Evolutionary conservation across 306 rosid genomes (phyloP).

Genomic region (Trifolium fragiferum): DNA sequence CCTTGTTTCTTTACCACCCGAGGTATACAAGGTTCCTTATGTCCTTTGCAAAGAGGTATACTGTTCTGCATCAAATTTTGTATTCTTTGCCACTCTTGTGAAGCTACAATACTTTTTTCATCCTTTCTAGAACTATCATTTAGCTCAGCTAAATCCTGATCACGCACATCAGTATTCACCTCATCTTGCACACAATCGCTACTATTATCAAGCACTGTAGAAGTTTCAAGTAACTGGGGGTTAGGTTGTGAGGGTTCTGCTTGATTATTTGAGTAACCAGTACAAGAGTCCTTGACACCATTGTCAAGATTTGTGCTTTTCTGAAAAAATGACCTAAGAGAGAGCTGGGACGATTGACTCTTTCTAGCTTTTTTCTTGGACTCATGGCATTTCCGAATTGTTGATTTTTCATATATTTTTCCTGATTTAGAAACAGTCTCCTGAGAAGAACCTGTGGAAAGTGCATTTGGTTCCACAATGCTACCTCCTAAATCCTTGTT

Average conservation of each 20-base stretch:
- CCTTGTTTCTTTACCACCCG: slow-evolving; percentile 93
- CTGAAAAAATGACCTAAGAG: slow-evolving; percentile 75
- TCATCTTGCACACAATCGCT: slow-evolving; percentile 44
- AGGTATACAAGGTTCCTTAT: slow-evolving; percentile 78
- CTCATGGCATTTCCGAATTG: slow-evolving; percentile 32
- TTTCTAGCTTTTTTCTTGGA: slow-evolving; percentile 71
- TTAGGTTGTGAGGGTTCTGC: slow-evolving; percentile 50
- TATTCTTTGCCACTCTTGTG: slow-evolving; percentile 90
- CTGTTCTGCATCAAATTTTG: slow-evolving; percentile 88
- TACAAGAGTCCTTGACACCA: slow-evolving; percentile 36
- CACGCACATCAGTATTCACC: slow-evolving; percentile 44
- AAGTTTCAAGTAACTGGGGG: slow-evolving; percentile 49
- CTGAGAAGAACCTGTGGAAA: slow-evolving; percentile 38
- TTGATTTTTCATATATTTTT: slow-evolving; percentile 40
- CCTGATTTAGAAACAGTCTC: slow-evolving; percentile 39
- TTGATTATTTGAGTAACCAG: slow-evolving; percentile 40
- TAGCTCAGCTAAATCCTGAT: slow-evolving; percentile 50
- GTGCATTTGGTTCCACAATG: slow-evolving; percentile 39
- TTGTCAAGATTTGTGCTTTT: slow-evolving; percentile 50
- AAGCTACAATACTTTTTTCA: slow-evolving; percentile 63
- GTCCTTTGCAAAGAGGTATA: slow-evolving; percentile 91
- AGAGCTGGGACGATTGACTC: slow-evolving; percentile 68
- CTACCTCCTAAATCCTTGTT: slow-evolving; percentile 51
- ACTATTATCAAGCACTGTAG: slow-evolving; percentile 40
- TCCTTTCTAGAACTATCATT: slow-evolving; percentile 49